Evolutionary conservation across 75 land plant species (phyloP).

Genomic region (Larix kaempferi): DNA sequence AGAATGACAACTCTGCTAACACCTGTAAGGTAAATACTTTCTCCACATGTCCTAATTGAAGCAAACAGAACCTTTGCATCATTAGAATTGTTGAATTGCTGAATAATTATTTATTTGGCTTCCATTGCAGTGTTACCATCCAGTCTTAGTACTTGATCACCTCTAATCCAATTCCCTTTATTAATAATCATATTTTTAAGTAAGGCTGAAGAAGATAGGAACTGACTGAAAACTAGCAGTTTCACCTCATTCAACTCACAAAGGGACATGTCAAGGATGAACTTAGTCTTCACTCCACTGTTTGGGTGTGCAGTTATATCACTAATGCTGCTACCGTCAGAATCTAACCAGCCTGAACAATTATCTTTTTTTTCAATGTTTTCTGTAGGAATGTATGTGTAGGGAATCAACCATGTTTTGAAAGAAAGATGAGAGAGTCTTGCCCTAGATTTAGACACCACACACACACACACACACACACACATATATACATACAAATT

Average conservation of each 20-base stretch:
- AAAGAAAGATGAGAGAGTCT: too few species aligned
- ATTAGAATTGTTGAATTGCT: conserved; percentile 60
- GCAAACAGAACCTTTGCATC: conserved; percentile 73
- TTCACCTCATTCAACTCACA: conserved; percentile 38
- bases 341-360: too few species aligned
- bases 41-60: conserved; percentile 92
- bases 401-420: too few species aligned
- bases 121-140: conserved; percentile 55
- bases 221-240: conserved; percentile 71
- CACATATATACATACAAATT: too few species aligned
- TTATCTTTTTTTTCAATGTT: too few species aligned
- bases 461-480: too few species aligned
- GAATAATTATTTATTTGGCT: conserved; percentile 49
- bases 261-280: too few species aligned
- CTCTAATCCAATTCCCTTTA: conserved; percentile 53
- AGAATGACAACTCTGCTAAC: conserved; percentile 76
- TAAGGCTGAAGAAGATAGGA: conserved; percentile 52
- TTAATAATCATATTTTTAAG: conserved; percentile 40
- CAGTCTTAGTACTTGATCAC: conserved; percentile 55
- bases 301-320: too few species aligned
- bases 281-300: too few species aligned
- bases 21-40: conserved; percentile 85
- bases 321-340: too few species aligned
- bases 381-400: too few species aligned
- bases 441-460: too few species aligned